A percentile compares a stretch with the other conserved stretches of the same genome.
These are phyloP conservation scores for Panicum hallii DNA, from an alignment of 202 grass and related monocot genomes.

Conservation along the genomic window DNA sequence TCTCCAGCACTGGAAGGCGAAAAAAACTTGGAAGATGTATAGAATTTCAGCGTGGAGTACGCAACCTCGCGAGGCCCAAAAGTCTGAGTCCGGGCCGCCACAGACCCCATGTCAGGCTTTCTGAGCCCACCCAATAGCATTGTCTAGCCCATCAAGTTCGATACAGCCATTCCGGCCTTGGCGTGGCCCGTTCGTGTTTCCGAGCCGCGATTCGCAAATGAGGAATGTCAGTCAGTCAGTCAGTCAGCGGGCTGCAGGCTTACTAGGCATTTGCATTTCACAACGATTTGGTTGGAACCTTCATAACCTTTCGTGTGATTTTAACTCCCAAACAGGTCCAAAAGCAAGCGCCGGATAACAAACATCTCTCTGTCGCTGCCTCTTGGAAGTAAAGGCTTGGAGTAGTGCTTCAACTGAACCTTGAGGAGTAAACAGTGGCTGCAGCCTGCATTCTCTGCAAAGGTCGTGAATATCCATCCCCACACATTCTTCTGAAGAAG, in stretches of 20 bases:
- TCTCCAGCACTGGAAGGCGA: too few relatives aligned
- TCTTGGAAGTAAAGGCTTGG: neutral
- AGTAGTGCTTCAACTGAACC: too few relatives aligned
- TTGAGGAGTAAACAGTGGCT: neutral
- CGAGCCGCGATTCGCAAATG: too few relatives aligned
- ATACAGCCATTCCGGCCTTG: neutral
- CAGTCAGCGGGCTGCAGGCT: too few relatives aligned
- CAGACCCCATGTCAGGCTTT: too few relatives aligned
- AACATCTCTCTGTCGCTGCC: neutral
- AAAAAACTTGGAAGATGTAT: too few relatives aligned
- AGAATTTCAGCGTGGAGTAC: too few relatives aligned
- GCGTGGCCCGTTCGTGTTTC: neutral
- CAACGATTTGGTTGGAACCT: neutral
- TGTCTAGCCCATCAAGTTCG: neutral
- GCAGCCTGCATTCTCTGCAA: too few relatives aligned
- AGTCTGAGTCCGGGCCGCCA: neutral
- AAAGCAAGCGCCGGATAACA: neutral
- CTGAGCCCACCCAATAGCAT: too few relatives aligned
- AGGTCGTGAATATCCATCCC: too few relatives aligned
- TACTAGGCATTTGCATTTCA: neutral
- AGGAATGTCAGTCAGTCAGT: too few relatives aligned
- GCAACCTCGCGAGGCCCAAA: neutral
- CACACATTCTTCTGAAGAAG: neutral
- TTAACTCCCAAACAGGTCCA: neutral
- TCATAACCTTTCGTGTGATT: neutral